phyloP scores from a whole-genome alignment of 352 stramenopile genomes.

The Phytophthora pistaciae region DNA sequence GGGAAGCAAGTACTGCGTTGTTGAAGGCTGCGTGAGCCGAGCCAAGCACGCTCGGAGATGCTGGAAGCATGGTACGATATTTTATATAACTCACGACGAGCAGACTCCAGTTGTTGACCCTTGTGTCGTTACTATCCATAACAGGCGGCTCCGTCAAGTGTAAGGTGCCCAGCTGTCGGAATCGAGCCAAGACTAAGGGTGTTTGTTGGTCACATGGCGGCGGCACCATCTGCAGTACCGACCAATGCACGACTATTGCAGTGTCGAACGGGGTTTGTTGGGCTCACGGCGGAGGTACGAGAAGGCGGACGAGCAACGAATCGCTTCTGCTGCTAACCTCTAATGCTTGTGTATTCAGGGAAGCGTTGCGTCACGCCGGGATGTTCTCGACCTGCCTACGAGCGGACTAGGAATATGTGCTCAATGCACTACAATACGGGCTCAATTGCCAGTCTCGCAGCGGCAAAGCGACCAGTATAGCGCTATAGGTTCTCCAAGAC shows the following conservation, averaged over 20 bases:
- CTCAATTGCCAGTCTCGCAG: conserved; percentile 3
- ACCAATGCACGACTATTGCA: conserved; percentile 40
- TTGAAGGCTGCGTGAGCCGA: conserved; percentile 40
- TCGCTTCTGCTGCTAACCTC: too few species aligned
- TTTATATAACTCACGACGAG: conserved; percentile 1
- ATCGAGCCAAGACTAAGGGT: conserved; percentile 47
- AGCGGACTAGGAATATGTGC: conserved; percentile 67
- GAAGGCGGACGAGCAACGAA: background rate
- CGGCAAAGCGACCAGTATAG: conserved; percentile 12
- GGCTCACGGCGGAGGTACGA: conserved; percentile 39
- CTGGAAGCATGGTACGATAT: conserved; percentile 49
- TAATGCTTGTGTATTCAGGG: conserved; percentile 22
- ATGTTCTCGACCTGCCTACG: conserved; percentile 62
- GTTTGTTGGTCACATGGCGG: conserved; percentile 49
- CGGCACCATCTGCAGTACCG: conserved; percentile 39
- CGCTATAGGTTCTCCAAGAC: background rate
- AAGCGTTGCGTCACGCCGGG: conserved; percentile 51
- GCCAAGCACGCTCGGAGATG: conserved; percentile 49
- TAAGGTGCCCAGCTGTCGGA: conserved; percentile 36
- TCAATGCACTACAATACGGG: conserved; percentile 50
- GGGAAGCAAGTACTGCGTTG: conserved; percentile 53
- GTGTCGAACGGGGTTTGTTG: conserved; percentile 46
- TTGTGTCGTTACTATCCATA: conserved; percentile 3
- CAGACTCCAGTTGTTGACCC: background rate
- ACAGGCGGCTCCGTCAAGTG: conserved; percentile 31